Conservation (phyloP, 164 flowering plant genomes). For the Vitis riparia region DNA sequence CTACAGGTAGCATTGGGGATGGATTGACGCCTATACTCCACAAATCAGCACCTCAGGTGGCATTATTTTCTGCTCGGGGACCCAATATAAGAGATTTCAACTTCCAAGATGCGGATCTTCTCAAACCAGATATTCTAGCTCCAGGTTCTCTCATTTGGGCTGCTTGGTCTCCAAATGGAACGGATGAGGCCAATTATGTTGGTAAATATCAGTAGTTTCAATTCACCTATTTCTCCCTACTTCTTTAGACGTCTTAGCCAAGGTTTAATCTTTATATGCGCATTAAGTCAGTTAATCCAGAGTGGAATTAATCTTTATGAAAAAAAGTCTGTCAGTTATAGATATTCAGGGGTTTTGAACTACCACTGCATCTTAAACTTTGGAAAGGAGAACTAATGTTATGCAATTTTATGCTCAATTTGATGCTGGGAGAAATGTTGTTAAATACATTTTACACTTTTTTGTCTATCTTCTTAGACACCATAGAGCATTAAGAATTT, state of each 20-base stretch:
- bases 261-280: neutral
- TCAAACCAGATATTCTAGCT: constrained; percentile 97
- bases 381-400: neutral
- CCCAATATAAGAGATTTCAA: constrained; percentile 90
- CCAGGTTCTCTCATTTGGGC: constrained; percentile 99
- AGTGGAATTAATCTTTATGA: too few species aligned
- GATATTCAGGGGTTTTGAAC: neutral
- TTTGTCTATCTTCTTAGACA: neutral
- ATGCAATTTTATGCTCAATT: neutral
- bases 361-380: neutral
- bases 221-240: neutral
- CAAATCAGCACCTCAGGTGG: constrained; percentile 94
- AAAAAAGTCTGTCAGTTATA: neutral
- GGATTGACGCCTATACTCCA: constrained; percentile 81
- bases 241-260: neutral
- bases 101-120: constrained; percentile 92
- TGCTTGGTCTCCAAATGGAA: constrained; percentile 97
- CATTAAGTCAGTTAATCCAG: neutral
- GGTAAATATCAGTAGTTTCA: constrained; percentile 43
- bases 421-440: neutral
- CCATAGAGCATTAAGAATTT: neutral
- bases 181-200: constrained; percentile 79
- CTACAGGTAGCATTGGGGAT: constrained; percentile 73
- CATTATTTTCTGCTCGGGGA: constrained; percentile 91
- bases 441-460: neutral